A percentile compares a stretch with the other conserved stretches of the same genome.
Evolutionary conservation across 2,329 filamentous ascomycete genomes (phyloP).

Genomic region (Delphinella strobiligena): DNA sequence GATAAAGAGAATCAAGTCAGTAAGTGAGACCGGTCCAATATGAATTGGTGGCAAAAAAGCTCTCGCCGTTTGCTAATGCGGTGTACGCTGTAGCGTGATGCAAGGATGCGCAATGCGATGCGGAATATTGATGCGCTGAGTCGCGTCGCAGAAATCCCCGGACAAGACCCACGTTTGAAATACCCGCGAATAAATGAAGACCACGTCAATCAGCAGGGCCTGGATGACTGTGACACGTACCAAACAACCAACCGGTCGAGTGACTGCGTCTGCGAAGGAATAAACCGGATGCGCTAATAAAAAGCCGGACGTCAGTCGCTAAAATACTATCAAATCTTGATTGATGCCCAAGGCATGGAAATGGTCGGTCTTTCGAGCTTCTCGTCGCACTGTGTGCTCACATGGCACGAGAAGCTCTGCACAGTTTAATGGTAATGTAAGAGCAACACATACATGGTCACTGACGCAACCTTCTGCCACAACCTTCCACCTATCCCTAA

Average conservation of each 20-base stretch:
- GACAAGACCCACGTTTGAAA: neutral
- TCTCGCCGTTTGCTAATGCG: neutral
- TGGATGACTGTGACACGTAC: neutral
- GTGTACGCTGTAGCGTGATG: neutral
- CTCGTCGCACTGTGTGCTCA: too few species aligned
- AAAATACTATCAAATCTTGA: too few species aligned
- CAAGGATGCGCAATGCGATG: neutral
- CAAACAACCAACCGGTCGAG: neutral
- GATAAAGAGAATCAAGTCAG: neutral
- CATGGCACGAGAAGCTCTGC: too few species aligned
- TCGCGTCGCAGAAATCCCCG: neutral
- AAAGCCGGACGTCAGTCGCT: too few species aligned
- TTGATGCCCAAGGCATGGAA: too few species aligned
- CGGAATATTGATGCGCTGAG: neutral
- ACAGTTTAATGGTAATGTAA: too few species aligned
- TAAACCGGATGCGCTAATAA: too few species aligned
- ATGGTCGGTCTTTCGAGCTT: too few species aligned
- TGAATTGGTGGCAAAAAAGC: neutral
- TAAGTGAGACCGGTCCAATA: neutral
- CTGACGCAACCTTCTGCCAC: conserved; percentile 3
- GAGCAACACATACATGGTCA: conserved; percentile 4
- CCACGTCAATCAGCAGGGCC: neutral
- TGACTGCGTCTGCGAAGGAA: too few species aligned
- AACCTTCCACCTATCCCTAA: neutral
- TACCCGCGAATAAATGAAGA: neutral